Evolutionary conservation across 768 basidiomycete species (phyloP).

Genomic region (Sporobolomyces pararoseus): DNA sequence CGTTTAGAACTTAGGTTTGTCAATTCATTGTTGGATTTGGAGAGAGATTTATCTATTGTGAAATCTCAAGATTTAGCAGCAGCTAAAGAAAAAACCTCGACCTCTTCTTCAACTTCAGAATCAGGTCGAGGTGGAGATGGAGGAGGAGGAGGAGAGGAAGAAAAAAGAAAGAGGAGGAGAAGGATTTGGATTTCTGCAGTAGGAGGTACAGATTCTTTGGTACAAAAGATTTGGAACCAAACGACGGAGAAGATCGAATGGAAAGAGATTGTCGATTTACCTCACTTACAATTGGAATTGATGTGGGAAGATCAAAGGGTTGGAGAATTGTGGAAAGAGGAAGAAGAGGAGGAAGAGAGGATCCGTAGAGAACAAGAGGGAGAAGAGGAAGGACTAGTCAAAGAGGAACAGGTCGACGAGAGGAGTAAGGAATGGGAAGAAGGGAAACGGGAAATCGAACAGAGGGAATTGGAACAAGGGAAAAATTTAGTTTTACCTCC

Average conservation of each 20-base stretch:
- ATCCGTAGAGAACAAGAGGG: background rate
- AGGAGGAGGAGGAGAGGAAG: background rate
- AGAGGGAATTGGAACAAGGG: background rate
- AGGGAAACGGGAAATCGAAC: slow-evolving; percentile 33
- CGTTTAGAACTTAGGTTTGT: slow-evolving; percentile 29
- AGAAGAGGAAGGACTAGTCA: background rate
- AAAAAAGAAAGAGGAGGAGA: background rate
- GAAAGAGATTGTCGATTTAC: slow-evolving; percentile 22
- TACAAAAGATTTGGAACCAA: background rate
- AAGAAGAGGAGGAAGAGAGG: background rate
- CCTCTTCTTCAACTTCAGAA: background rate
- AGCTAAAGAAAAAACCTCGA: background rate
- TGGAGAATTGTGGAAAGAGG: background rate
- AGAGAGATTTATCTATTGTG: background rate
- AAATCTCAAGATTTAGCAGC: slow-evolving; percentile 1
- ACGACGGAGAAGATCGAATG: slow-evolving; percentile 21
- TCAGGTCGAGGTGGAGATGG: background rate
- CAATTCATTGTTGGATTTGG: slow-evolving; percentile 24
- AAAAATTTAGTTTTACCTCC: background rate
- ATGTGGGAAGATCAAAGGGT: slow-evolving; percentile 14
- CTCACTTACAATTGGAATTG: slow-evolving; percentile 24
- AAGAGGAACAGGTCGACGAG: background rate
- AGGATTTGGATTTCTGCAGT: slow-evolving; percentile 28
- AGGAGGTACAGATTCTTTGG: slow-evolving; percentile 31
- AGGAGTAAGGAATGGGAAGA: slow-evolving; percentile 15